phyloP scores from a whole-genome alignment of 352 stramenopile species.

The Peronospora destructor region DNA sequence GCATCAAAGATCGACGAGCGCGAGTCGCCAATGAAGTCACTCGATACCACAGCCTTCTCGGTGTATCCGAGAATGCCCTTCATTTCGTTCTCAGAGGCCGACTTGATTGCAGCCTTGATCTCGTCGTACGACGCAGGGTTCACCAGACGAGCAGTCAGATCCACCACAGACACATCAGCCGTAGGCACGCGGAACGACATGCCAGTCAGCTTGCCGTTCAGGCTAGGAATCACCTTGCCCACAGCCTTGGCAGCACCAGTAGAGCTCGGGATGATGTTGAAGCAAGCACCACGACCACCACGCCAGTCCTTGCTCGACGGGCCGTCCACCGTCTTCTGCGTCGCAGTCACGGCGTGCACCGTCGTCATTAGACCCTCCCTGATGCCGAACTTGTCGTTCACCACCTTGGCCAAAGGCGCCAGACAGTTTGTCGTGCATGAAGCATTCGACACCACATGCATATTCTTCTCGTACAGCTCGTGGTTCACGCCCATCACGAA shows the following conservation, averaged over 20 bases:
- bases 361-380: constrained; percentile 98
- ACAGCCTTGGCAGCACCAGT: constrained; percentile 98
- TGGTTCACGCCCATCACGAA: constrained; percentile 99
- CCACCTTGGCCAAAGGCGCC: constrained; percentile 95
- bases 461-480: constrained; percentile 89
- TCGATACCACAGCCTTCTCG: constrained; percentile 95
- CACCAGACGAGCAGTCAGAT: constrained; percentile 77
- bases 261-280: constrained; percentile 99
- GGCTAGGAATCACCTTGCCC: constrained; percentile 95
- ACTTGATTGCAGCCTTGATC: constrained; percentile 95
- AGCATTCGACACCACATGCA: constrained; percentile 97
- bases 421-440: constrained; percentile 99
- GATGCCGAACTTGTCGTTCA: constrained; percentile 98
- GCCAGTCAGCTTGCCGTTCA: constrained; percentile 90
- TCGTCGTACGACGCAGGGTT: constrained; percentile 95
- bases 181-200: constrained; percentile 91
- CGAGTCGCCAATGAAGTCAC: constrained; percentile 94
- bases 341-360: constrained; percentile 97
- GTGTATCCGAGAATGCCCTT: constrained; percentile 98
- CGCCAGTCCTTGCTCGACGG: constrained; percentile 98
- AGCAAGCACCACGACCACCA: constrained; percentile 92
- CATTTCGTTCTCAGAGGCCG: constrained; percentile 89
- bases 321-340: constrained; percentile 96
- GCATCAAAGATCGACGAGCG: constrained; percentile 98
- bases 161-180: constrained; percentile 85